Evolutionary conservation across 1,284 basidiomycete species (phyloP).

Genomic region (Pyrrhoderma noxium): DNA sequence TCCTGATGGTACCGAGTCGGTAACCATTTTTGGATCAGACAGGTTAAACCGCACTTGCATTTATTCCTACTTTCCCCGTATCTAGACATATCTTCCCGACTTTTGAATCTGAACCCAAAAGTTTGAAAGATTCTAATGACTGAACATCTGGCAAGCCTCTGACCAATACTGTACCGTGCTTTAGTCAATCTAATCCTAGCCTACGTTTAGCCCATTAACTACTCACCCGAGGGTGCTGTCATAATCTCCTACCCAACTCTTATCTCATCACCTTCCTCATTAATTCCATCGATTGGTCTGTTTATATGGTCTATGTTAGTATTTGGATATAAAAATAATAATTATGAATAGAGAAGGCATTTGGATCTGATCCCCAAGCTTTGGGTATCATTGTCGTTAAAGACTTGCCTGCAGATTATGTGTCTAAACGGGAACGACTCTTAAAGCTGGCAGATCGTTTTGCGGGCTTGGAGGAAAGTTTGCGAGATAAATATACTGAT

Average conservation of each 20-base stretch:
- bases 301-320: neutral
- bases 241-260: conserved; percentile 63
- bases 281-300: conserved; percentile 57
- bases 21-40: too few species aligned
- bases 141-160: conserved; percentile 2
- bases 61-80: too few species aligned
- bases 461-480: conserved; percentile 55
- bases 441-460: conserved; percentile 70
- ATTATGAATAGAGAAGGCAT: conserved; percentile 56
- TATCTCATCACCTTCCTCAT: conserved; percentile 46
- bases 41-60: too few species aligned
- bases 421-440: conserved; percentile 54
- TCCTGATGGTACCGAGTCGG: too few species aligned
- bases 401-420: conserved; percentile 69
- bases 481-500: conserved; percentile 67
- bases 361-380: conserved; percentile 68
- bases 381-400: conserved; percentile 76
- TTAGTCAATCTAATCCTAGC: conserved; percentile 23
- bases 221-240: conserved; percentile 54
- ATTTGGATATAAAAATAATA: neutral
- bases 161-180: conserved; percentile 18
- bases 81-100: too few species aligned
- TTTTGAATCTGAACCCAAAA: neutral
- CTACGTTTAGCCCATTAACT: conserved; percentile 26
- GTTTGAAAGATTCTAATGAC: neutral